phyloP scores from a whole-genome alignment of 1,139 yeast species.

The Pichia sp. region DNA sequence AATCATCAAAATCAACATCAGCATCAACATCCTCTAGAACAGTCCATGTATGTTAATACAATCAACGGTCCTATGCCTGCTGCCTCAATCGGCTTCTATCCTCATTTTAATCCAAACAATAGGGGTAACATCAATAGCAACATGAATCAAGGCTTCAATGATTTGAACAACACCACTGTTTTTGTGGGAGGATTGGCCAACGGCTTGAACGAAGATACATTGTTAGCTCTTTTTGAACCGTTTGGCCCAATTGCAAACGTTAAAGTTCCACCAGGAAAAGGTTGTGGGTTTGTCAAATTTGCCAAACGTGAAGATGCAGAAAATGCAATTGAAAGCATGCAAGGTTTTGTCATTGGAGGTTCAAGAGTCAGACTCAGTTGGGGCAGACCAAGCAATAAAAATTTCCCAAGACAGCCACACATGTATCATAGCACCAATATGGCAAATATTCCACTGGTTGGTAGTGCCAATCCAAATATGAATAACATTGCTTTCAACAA shows the following conservation, averaged over 20 bases:
- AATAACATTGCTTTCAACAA: not conserved
- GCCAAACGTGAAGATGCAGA: conserved; percentile 79
- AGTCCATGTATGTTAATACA: conserved; percentile 6
- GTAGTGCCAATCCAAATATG: not conserved
- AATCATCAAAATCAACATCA: not conserved
- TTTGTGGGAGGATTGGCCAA: conserved; percentile 86
- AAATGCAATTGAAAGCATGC: conserved; percentile 85
- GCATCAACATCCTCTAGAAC: conserved; percentile 6
- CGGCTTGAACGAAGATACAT: conserved; percentile 70
- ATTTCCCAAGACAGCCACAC: conserved; percentile 20
- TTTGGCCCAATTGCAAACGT: conserved; percentile 84
- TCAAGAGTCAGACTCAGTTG: conserved; percentile 81
- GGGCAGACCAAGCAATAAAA: conserved; percentile 55
- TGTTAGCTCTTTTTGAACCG: conserved; percentile 70
- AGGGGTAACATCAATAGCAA: not conserved
- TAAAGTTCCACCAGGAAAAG: conserved; percentile 86
- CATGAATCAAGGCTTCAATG: conserved; percentile 34
- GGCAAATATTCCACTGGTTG: not conserved
- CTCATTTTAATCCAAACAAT: conserved; percentile 6
- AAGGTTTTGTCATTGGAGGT: conserved; percentile 86
- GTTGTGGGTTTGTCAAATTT: conserved; percentile 90
- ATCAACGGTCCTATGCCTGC: conserved; percentile 8
- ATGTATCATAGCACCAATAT: conserved; percentile 1
- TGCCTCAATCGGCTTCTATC: conserved; percentile 26
- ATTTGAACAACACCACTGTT: conserved; percentile 87